Evolutionary conservation across 768 basidiomycete species (phyloP), one percentile per base, ranked within the genome.

Genomic region (Leccinellum rugosiceps): DNA sequence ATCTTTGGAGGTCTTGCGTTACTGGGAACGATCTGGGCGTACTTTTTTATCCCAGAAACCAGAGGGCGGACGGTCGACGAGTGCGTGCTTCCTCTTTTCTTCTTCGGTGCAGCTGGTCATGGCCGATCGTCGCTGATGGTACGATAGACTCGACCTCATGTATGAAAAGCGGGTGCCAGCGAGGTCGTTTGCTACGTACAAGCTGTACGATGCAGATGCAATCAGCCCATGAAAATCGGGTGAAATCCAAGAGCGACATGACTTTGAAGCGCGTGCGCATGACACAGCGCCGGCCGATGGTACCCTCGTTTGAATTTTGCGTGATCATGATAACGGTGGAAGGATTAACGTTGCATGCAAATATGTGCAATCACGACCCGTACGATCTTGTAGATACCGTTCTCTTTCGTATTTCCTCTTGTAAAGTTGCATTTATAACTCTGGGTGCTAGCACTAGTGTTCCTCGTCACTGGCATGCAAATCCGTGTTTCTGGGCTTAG

Each of bases 141-240:
- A 48, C 2, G 31, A 32, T 31, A 68, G 67, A 15, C 66, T 74
- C 48, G 73, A 74, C 53, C 32, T 69, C 19, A 58, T 74, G 56
- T 74, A 67, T 50, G 72, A 74, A 50, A 63, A 56, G 45, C 61
- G 60, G 52, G 65, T 74, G 10, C 52, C 68, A 14, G 70, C 72
- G 35, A 67, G 69, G 50, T 54, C 57, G 32, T 75, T 74, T 47
- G 61, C 43, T 28, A 30, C 46, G 15, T 51, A 66, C 17, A n/a
- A 9, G 23, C 26, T 69, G 55, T 59, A 68, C 28, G 58, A 60
- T 7, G 26, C 1, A 7, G 57, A 58, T 5, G 15, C 0, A 21
- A 47, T 49, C 5, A 19, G 17, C 15, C 4, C 19, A 6, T 58
- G 26, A 55, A 1, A 41, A 28, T 28, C 6, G 6, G 6, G 6